Evolutionary conservation across 495 filamentous ascomycete genomes (phyloP).

Genomic region (Apodospora peruviana): DNA sequence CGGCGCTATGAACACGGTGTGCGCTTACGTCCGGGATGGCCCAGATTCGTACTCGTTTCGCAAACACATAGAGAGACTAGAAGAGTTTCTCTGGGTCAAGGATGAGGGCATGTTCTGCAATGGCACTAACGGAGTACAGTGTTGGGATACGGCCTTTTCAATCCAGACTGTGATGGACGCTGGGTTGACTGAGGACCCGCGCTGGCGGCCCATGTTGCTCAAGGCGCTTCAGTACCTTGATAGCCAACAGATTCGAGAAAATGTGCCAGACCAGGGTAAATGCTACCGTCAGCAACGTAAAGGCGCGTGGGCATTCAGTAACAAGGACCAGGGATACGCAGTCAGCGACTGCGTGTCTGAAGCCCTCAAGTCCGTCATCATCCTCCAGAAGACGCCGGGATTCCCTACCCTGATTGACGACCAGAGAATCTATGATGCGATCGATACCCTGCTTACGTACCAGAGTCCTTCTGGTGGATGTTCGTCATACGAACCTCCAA

Average conservation of each 20-base stretch:
- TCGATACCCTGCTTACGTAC: conserved; percentile 87
- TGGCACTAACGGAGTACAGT: conserved; percentile 94
- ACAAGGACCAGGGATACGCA: conserved; percentile 83
- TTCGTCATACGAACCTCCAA: conserved; percentile 79
- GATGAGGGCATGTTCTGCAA: conserved; percentile 89
- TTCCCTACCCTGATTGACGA: conserved; percentile 72
- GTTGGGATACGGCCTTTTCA: conserved; percentile 89
- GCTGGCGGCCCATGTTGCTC: conserved; percentile 76
- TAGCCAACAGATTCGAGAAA: conserved; percentile 82
- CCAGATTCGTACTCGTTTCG: conserved; percentile 69
- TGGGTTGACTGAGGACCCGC: conserved; percentile 69
- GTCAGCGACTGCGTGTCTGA: conserved; percentile 94
- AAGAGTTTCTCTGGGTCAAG: conserved; percentile 91
- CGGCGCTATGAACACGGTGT: conserved; percentile 78
- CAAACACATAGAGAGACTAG: conserved; percentile 70
- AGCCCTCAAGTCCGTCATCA: conserved; percentile 77
- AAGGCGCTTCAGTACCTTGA: conserved; percentile 85
- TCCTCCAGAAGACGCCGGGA: conserved; percentile 72
- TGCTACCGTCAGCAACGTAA: conserved; percentile 92
- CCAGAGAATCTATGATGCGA: conserved; percentile 73
- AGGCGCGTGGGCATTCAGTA: conserved; percentile 95
- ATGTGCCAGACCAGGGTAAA: conserved; percentile 67
- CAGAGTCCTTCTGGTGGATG: conserved; percentile 87
- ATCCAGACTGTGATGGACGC: conserved; percentile 77
- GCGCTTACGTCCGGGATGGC: conserved; percentile 78